Evolutionary conservation across 495 filamentous ascomycete species (phyloP).

Genomic region (Xylaria intraflava): DNA sequence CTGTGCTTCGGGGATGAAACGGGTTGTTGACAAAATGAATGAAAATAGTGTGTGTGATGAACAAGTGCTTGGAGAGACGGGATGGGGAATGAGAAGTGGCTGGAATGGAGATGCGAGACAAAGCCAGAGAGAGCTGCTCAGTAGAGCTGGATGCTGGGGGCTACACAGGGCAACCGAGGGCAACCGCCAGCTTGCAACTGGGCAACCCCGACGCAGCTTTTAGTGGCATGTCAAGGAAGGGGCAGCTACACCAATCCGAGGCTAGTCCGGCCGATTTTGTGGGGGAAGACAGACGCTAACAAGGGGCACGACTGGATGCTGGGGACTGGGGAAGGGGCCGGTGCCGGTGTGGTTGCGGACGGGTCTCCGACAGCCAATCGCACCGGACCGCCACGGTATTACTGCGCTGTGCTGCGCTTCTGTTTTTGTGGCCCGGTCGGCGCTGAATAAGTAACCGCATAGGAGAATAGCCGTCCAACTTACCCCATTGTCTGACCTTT

Average conservation of each 20-base stretch:
- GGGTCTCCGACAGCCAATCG: not conserved
- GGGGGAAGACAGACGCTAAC: not conserved
- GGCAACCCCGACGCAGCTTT: not conserved
- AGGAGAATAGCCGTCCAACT: not conserved
- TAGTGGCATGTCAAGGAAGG: not conserved
- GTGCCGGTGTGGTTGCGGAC: not conserved
- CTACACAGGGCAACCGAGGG: not conserved
- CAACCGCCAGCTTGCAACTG: too few species aligned
- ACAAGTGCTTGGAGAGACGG: not conserved
- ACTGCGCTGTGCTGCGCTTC: too few species aligned
- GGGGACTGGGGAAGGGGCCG: not conserved
- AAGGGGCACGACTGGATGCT: not conserved
- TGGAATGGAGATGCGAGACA: slow-evolving; percentile 2
- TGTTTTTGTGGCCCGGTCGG: too few species aligned
- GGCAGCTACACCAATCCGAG: not conserved
- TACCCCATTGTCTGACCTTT: not conserved
- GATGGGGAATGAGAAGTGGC: not conserved
- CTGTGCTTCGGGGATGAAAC: not conserved
- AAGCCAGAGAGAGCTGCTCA: not conserved
- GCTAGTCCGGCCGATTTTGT: not conserved
- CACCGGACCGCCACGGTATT: not conserved
- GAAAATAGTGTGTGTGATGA: not conserved
- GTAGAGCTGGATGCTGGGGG: not conserved
- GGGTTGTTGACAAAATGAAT: too few species aligned
- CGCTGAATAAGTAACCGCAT: not conserved